A percentile compares a stretch with the other conserved stretches of the same genome.
Conservation (phyloP, 257 asterid genomes). For the Lycium barbarum region DNA sequence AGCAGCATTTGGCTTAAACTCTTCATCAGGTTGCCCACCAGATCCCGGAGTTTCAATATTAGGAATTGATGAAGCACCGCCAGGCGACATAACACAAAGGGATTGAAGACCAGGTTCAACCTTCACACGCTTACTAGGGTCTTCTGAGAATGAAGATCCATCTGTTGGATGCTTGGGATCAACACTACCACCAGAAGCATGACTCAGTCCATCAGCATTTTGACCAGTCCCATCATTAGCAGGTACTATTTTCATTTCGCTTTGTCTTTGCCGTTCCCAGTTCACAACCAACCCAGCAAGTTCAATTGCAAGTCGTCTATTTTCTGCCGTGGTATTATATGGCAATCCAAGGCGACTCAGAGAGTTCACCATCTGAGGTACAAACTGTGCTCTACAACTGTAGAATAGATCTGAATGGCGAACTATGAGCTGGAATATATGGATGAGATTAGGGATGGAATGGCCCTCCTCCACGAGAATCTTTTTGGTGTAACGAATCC, state of each 20-base stretch:
- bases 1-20: constrained; percentile 99
- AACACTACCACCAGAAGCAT: constrained; percentile 51
- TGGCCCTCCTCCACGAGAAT: constrained; percentile 99
- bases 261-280: constrained; percentile 98
- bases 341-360: constrained; percentile 99
- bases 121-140: constrained; percentile 87
- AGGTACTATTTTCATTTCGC: constrained; percentile 73
- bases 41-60: constrained; percentile 95
- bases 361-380: constrained; percentile 99
- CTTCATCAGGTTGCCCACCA: constrained; percentile 96
- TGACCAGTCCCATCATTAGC: constrained; percentile 61
- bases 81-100: constrained; percentile 97
- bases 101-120: constrained; percentile 98
- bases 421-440: constrained; percentile 98
- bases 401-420: constrained; percentile 99
- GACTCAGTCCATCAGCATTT: constrained; percentile 63
- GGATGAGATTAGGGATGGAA: constrained; percentile 96
- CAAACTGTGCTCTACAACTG: constrained; percentile 99
- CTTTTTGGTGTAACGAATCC: constrained; percentile 99
- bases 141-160: constrained; percentile 88
- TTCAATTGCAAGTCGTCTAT: constrained; percentile 99
- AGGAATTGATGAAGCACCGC: constrained; percentile 90
- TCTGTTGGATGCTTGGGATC: constrained; percentile 76
- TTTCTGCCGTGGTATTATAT: constrained; percentile 90
- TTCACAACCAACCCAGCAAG: constrained; percentile 99